These are phyloP conservation scores for Musa beccarii DNA, from an alignment of 176 grass and related monocot genomes.

Conservation along the genomic window DNA sequence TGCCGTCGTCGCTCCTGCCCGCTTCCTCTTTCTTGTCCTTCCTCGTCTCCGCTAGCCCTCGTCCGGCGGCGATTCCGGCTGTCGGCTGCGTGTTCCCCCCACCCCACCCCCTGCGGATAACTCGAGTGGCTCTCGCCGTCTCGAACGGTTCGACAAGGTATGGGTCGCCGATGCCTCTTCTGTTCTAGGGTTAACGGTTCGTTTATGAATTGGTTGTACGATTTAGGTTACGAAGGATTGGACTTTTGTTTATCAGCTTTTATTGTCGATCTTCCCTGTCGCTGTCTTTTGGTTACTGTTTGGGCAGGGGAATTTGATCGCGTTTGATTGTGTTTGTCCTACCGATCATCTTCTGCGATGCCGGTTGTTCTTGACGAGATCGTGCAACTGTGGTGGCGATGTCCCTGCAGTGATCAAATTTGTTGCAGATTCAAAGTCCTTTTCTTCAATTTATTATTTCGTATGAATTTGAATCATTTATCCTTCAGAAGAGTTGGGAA, in stretches of 20 bases:
- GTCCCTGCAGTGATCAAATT: too few relatives aligned
- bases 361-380: neutral
- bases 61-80: neutral
- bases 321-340: neutral
- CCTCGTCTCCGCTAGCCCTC: neutral
- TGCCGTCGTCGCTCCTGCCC: neutral
- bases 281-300: too few relatives aligned
- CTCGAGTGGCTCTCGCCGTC: neutral
- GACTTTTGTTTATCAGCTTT: too few relatives aligned
- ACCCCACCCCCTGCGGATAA: neutral
- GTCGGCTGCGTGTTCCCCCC: neutral
- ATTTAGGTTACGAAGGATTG: too few relatives aligned
- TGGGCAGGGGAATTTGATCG: neutral
- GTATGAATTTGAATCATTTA: too few relatives aligned
- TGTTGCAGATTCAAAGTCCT: too few relatives aligned
- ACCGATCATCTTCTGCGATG: neutral
- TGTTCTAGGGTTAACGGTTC: neutral
- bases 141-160: neutral
- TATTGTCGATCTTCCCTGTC: too few relatives aligned
- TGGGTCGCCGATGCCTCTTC: neutral
- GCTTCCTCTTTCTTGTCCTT: too few relatives aligned
- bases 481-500: too few relatives aligned
- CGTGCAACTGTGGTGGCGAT: too few relatives aligned
- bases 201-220: too few relatives aligned
- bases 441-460: too few relatives aligned